Conservation (phyloP, 805 yeast genomes). For the Starmerella davenportii region DNA sequence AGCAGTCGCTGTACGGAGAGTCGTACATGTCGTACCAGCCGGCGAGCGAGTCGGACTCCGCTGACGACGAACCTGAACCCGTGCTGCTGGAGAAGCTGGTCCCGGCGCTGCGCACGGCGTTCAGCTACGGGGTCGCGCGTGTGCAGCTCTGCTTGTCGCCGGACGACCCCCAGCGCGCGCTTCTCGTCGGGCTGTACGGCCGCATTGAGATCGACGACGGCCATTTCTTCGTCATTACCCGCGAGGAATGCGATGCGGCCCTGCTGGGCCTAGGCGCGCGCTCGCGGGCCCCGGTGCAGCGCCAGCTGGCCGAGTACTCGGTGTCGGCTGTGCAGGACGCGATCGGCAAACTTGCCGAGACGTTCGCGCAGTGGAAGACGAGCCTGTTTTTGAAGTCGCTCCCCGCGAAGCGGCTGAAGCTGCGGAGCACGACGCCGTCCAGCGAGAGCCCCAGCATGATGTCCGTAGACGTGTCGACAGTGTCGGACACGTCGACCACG, state of each 20-base stretch:
- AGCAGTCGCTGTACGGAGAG: too few relatives aligned
- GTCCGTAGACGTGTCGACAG: not conserved
- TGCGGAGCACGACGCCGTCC: not conserved
- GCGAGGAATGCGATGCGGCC: not conserved
- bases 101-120: too few relatives aligned
- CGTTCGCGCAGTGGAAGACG: not conserved
- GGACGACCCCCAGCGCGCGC: too few relatives aligned
- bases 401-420: not conserved
- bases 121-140: constrained; percentile 1
- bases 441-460: not conserved
- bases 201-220: too few relatives aligned
- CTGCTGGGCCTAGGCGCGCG: not conserved
- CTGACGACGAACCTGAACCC: too few relatives aligned
- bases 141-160: not conserved
- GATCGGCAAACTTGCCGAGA: not conserved
- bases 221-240: too few relatives aligned
- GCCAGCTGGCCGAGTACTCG: not conserved
- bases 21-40: too few relatives aligned
- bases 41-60: too few relatives aligned
- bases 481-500: not conserved
- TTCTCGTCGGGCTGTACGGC: too few relatives aligned
- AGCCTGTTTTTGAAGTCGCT: not conserved
- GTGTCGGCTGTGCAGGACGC: not conserved
- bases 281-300: not conserved
- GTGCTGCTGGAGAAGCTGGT: too few relatives aligned